phyloP scores from a whole-genome alignment of 768 basidiomycete species.

The Lactifluus subvellereus region DNA sequence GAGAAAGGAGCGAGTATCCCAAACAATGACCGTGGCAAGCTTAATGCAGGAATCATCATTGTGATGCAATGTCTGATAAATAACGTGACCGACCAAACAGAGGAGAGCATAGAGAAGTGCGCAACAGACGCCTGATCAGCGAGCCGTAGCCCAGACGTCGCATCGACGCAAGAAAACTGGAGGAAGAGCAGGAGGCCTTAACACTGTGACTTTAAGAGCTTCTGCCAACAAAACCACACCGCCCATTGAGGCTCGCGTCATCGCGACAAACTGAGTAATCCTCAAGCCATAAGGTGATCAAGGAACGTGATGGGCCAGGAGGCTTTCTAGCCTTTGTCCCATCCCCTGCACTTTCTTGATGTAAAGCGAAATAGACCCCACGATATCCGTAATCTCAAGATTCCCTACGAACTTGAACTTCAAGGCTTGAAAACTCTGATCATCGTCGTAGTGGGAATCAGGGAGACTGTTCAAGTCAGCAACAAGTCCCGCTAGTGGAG shows the following conservation, averaged over 20 bases:
- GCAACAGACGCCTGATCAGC: background rate
- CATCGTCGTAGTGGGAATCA: background rate
- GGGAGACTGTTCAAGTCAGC: slow-evolving; percentile 13
- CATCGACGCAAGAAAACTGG: background rate
- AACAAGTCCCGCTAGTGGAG: background rate
- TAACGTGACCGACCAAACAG: background rate
- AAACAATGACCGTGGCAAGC: background rate
- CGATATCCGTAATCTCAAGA: slow-evolving; percentile 5
- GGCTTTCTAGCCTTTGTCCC: slow-evolving; percentile 3
- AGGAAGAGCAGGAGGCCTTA: background rate
- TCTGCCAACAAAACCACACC: background rate
- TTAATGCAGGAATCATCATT: background rate
- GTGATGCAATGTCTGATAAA: background rate
- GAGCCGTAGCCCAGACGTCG: background rate
- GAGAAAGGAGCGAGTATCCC: background rate
- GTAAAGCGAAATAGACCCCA: slow-evolving; percentile 12
- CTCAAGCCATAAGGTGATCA: background rate
- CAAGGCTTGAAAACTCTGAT: slow-evolving; percentile 9
- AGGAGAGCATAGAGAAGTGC: background rate
- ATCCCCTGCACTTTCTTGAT: slow-evolving; percentile 13
- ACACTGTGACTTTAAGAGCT: background rate
- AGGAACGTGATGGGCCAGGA: slow-evolving; percentile 4
- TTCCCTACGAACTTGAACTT: slow-evolving; percentile 11
- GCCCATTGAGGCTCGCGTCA: background rate
- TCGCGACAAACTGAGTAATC: background rate